A percentile compares a stretch with the other conserved stretches of the same genome.
phyloP scores from a whole-genome alignment of 2,329 filamentous ascomycete genomes.

The Didymosphaeria variabile region DNA sequence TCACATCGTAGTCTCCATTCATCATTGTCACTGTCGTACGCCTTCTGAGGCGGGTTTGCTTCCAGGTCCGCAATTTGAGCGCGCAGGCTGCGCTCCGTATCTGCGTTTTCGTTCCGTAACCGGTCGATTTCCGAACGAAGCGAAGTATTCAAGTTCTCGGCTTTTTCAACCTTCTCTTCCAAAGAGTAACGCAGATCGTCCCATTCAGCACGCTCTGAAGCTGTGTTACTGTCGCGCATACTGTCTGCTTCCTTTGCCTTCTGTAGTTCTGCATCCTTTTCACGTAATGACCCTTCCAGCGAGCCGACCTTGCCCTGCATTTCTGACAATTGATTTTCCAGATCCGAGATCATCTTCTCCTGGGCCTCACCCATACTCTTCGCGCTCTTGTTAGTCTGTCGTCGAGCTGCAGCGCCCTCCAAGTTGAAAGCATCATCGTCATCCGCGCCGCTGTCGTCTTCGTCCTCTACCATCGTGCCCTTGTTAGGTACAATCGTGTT shows the following conservation, averaged over 20 bases:
- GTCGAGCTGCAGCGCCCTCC: conserved; percentile 55
- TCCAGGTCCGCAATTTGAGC: conserved; percentile 67
- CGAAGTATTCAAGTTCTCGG: conserved; percentile 79
- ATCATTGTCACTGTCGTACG: conserved; percentile 32
- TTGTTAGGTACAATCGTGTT: conserved; percentile 98
- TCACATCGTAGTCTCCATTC: conserved; percentile 51
- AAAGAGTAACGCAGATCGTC: conserved; percentile 71
- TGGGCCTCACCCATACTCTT: conserved; percentile 46
- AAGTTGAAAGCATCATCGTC: conserved; percentile 69
- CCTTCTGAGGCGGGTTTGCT: conserved; percentile 33
- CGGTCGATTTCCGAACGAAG: conserved; percentile 81
- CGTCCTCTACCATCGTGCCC: conserved; percentile 92
- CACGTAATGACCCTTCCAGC: conserved; percentile 73
- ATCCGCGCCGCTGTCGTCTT: conserved; percentile 62
- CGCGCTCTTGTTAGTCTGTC: conserved; percentile 57
- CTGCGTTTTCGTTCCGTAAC: conserved; percentile 73
- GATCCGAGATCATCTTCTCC: conserved; percentile 70
- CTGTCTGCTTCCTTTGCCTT: conserved; percentile 68
- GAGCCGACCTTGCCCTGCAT: conserved; percentile 76
- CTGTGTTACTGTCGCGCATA: conserved; percentile 58
- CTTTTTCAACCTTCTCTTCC: conserved; percentile 77
- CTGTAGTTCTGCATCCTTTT: conserved; percentile 76
- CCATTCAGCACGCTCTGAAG: conserved; percentile 76
- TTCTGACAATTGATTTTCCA: conserved; percentile 78
- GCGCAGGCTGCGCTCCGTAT: conserved; percentile 69